Conservation (phyloP, 148 eudicot species). For the Linanthus parryae region DNA sequence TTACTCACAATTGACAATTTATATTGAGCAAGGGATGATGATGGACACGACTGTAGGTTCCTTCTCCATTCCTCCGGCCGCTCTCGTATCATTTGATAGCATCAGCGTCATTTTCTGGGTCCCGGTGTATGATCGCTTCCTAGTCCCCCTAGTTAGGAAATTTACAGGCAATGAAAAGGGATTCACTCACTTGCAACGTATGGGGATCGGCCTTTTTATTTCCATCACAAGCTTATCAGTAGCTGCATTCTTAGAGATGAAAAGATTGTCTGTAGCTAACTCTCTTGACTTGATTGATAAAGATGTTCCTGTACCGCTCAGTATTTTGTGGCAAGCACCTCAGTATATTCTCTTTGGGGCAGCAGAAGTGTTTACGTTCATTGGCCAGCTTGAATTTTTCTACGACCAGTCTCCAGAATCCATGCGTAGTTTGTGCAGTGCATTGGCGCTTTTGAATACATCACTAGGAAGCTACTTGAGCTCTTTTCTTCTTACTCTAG, state of each 20-base stretch:
- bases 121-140: constrained; percentile 33
- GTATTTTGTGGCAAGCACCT: constrained; percentile 45
- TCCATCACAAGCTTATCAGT: constrained; percentile 35
- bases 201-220: constrained; percentile 49
- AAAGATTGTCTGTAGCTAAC: constrained; percentile 29
- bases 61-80: constrained; percentile 38
- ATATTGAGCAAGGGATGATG: constrained; percentile 46
- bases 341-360: constrained; percentile 50
- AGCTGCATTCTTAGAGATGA: constrained; percentile 45
- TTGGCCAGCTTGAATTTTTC: constrained; percentile 54
- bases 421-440: constrained; percentile 50
- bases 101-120: constrained; percentile 50
- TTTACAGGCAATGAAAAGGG: constrained; percentile 36
- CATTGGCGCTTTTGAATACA: constrained; percentile 32
- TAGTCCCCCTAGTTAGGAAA: constrained; percentile 33
- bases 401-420: constrained; percentile 55
- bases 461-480: constrained; percentile 51
- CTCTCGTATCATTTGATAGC: constrained; percentile 33
- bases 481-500: constrained; percentile 42
- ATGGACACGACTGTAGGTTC: constrained; percentile 39
- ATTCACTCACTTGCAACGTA: constrained; percentile 44
- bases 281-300: constrained; percentile 31
- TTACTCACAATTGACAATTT: constrained; percentile 46
- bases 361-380: constrained; percentile 37
- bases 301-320: constrained; percentile 28